phyloP scores from a whole-genome alignment of 2,329 filamentous ascomycete genomes.

The Clathrospora elynae region DNA sequence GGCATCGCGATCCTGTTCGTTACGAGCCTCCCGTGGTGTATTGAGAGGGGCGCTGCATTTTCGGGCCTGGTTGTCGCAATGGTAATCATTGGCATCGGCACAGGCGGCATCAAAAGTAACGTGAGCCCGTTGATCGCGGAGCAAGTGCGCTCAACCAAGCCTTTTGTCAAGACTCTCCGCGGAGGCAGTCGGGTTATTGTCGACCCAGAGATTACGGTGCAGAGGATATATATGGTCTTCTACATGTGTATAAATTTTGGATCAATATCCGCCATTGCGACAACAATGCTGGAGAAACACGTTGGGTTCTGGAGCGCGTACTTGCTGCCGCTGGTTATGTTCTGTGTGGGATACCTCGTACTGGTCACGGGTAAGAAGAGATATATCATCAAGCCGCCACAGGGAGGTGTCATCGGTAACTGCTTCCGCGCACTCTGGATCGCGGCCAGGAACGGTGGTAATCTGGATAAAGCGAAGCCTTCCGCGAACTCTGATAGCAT shows the following conservation, averaged over 20 bases:
- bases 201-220: slow-evolving; percentile 54
- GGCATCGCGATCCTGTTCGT: slow-evolving; percentile 70
- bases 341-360: slow-evolving; percentile 65
- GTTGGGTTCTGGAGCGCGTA: slow-evolving; percentile 74
- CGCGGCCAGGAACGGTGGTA: slow-evolving; percentile 57
- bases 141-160: slow-evolving; percentile 52
- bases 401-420: slow-evolving; percentile 45
- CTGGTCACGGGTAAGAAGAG: slow-evolving; percentile 43
- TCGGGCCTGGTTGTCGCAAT: slow-evolving; percentile 68
- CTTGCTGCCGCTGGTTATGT: slow-evolving; percentile 67
- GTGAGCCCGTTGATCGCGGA: slow-evolving; percentile 61
- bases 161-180: slow-evolving; percentile 48
- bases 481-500: slow-evolving; percentile 54
- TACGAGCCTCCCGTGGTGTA: slow-evolving; percentile 67
- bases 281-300: slow-evolving; percentile 71
- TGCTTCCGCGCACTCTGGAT: slow-evolving; percentile 66
- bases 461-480: slow-evolving; percentile 67
- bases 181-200: slow-evolving; percentile 51
- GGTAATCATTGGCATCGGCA: slow-evolving; percentile 73
- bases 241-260: slow-evolving; percentile 76
- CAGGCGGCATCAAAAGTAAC: slow-evolving; percentile 82
- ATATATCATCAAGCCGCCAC: slow-evolving; percentile 47
- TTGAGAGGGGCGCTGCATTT: slow-evolving; percentile 64
- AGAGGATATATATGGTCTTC: slow-evolving; percentile 64
- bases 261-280: slow-evolving; percentile 70